phyloP scores from a whole-genome alignment of 78 protist genomes.

The Diacronema lutheri region DNA sequence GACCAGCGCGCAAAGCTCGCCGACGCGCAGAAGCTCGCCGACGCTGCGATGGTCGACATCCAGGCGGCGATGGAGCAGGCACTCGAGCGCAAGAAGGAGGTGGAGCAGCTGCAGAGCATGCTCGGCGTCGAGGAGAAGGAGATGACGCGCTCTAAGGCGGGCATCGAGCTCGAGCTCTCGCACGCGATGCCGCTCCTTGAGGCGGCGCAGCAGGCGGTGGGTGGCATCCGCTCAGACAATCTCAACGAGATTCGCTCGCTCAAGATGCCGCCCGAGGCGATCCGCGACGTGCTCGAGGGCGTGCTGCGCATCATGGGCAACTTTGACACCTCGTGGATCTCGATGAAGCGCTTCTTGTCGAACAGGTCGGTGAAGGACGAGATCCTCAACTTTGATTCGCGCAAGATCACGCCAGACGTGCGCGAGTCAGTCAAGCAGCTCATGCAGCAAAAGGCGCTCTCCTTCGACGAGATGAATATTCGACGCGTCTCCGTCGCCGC shows the following conservation, averaged over 20 bases:
- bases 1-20: slow-evolving; percentile 43
- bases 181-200: slow-evolving; percentile 70
- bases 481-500: slow-evolving; percentile 65
- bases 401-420: slow-evolving; percentile 32
- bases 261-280: slow-evolving; percentile 66
- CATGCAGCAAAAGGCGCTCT: slow-evolving; percentile 8
- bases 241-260: slow-evolving; percentile 69
- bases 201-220: slow-evolving; percentile 70
- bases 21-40: slow-evolving; percentile 66
- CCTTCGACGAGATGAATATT: slow-evolving; percentile 61
- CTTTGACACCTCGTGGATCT: slow-evolving; percentile 73
- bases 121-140: slow-evolving; percentile 41
- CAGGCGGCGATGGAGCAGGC: slow-evolving; percentile 56
- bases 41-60: slow-evolving; percentile 67
- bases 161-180: slow-evolving; percentile 55
- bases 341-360: slow-evolving; percentile 67
- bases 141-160: slow-evolving; percentile 29
- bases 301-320: slow-evolving; percentile 73
- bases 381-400: slow-evolving; percentile 71
- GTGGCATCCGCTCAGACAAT: slow-evolving; percentile 31
- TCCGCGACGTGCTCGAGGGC: slow-evolving; percentile 72
- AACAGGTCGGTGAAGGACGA: slow-evolving; percentile 43
- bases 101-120: slow-evolving; percentile 35
- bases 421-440: slow-evolving; percentile 47
- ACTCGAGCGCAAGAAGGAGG: slow-evolving; percentile 10